These are phyloP conservation scores for Wickerhamiella spandovensis DNA, from an alignment of 805 yeast species.

Conservation along the genomic window DNA sequence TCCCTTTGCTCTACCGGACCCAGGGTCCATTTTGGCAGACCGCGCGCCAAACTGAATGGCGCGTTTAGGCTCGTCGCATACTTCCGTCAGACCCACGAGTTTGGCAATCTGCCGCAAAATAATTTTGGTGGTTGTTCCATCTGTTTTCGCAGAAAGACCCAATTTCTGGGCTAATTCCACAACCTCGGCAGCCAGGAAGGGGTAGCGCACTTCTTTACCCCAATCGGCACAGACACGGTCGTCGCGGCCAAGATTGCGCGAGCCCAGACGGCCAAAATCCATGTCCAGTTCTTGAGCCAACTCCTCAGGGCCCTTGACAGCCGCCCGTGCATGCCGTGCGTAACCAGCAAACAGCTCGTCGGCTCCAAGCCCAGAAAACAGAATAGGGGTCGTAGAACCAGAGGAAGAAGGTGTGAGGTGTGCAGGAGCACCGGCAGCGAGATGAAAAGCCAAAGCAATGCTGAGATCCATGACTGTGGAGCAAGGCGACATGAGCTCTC, in stretches of 20 bases:
- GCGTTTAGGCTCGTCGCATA: constrained; percentile 65
- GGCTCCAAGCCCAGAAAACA: constrained; percentile 90
- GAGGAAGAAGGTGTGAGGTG: too few species aligned
- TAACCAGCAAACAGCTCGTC: constrained; percentile 96
- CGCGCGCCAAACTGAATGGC: constrained; percentile 96
- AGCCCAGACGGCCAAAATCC: constrained; percentile 64
- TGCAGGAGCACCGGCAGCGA: constrained; percentile 41
- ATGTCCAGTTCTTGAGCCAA: constrained; percentile 46
- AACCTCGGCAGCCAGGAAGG: constrained; percentile 57
- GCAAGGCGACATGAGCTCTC: constrained; percentile 63
- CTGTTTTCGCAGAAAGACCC: constrained; percentile 29
- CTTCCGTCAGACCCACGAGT: constrained; percentile 34
- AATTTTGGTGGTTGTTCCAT: constrained; percentile 26
- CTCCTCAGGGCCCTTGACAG: constrained; percentile 27
- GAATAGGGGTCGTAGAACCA: constrained; percentile 53
- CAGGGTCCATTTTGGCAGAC: constrained; percentile 83
- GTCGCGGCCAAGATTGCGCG: constrained; percentile 77
- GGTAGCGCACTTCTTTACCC: constrained; percentile 86
- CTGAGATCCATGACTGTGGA: constrained; percentile 91
- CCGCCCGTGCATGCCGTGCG: constrained; percentile 49
- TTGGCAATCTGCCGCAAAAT: constrained; percentile 52
- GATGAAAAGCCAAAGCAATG: constrained; percentile 89
- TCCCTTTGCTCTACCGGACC: constrained; percentile 65
- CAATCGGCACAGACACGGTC: constrained; percentile 76
- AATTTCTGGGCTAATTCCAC: constrained; percentile 28